A percentile compares a stretch with the other conserved stretches of the same genome.
Evolutionary conservation across 2,329 filamentous ascomycete genomes (phyloP).

Genomic region (Colletotrichum caudatum): DNA sequence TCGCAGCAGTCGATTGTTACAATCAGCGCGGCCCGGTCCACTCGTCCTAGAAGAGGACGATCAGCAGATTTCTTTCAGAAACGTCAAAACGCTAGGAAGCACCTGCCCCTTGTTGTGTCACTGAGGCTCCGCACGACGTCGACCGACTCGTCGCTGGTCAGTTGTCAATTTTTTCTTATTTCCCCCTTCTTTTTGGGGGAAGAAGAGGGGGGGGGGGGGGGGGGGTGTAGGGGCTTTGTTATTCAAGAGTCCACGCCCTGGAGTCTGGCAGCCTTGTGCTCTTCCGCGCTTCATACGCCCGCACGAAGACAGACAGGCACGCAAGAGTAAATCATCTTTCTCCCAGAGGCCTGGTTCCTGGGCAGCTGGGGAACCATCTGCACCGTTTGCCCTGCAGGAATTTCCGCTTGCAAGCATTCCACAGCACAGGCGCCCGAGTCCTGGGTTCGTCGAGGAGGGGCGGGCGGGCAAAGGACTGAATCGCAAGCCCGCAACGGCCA

Average conservation of each 20-base stretch:
- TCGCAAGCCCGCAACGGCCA: not conserved
- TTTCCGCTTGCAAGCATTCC: constrained; percentile 8
- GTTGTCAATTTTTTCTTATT: not conserved
- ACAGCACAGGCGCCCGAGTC: not conserved
- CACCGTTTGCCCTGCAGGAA: constrained; percentile 19
- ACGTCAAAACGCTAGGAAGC: not conserved
- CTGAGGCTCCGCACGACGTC: constrained; percentile 14
- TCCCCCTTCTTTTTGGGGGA: no score
- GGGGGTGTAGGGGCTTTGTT: no score
- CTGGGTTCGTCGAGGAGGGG: not conserved
- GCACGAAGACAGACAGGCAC: not conserved
- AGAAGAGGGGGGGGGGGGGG: no score
- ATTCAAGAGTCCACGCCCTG: constrained; percentile 3
- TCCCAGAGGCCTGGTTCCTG: constrained; percentile 35
- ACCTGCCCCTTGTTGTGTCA: not conserved
- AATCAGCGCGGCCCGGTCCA: constrained; percentile 37
- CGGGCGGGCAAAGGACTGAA: not conserved
- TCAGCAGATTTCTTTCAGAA: constrained; percentile 7
- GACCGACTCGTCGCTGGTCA: constrained; percentile 2
- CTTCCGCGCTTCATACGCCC: not conserved
- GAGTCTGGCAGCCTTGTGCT: not conserved
- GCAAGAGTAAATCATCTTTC: constrained; percentile 5
- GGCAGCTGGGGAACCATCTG: constrained; percentile 22
- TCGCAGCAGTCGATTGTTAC: constrained; percentile 20
- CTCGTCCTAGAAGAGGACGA: constrained; percentile 9